Percentiles rank a stretch among this genome's conserved stretches.
Evolutionary conservation across 2,329 filamentous ascomycete species (phyloP).

Genomic region (Didymosphaeria variabile): DNA sequence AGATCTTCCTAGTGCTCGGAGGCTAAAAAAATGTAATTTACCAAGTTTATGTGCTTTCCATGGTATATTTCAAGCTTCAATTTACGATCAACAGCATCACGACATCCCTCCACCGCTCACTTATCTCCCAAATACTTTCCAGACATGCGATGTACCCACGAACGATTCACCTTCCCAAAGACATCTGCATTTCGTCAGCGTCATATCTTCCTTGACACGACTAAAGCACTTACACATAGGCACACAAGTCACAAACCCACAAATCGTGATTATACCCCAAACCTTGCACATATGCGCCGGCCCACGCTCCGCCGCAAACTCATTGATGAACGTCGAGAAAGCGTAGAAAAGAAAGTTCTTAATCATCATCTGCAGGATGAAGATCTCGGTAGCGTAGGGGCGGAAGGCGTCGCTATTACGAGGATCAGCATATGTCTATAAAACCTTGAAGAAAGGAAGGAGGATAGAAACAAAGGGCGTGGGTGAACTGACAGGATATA

Average conservation of each 20-base stretch:
- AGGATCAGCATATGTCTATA: neutral
- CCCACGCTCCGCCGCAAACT: constrained; percentile 35
- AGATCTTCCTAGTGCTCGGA: too few species aligned
- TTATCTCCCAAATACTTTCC: constrained; percentile 24
- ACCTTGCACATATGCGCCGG: constrained; percentile 37
- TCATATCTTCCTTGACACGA: neutral
- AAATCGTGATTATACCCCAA: constrained; percentile 41
- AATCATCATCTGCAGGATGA: constrained; percentile 49
- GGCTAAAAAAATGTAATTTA: too few species aligned
- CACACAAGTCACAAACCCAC: constrained; percentile 41
- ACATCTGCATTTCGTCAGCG: constrained; percentile 22
- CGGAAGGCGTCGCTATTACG: constrained; percentile 40
- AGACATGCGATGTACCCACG: constrained; percentile 26
- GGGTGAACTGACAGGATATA: constrained; percentile 44
- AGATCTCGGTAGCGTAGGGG: constrained; percentile 40
- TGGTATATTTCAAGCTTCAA: too few species aligned
- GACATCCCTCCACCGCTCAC: neutral
- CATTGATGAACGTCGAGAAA: constrained; percentile 46
- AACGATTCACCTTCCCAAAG: constrained; percentile 30
- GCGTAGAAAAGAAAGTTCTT: constrained; percentile 49
- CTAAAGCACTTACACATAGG: constrained; percentile 44
- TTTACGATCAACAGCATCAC: too few species aligned
- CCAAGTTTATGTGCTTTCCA: too few species aligned
- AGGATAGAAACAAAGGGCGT: neutral
- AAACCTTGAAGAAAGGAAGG: neutral